These are phyloP conservation scores for Mesotaenium endlicherianum DNA, from an alignment of 139 green algal species.

Conservation along the genomic window DNA sequence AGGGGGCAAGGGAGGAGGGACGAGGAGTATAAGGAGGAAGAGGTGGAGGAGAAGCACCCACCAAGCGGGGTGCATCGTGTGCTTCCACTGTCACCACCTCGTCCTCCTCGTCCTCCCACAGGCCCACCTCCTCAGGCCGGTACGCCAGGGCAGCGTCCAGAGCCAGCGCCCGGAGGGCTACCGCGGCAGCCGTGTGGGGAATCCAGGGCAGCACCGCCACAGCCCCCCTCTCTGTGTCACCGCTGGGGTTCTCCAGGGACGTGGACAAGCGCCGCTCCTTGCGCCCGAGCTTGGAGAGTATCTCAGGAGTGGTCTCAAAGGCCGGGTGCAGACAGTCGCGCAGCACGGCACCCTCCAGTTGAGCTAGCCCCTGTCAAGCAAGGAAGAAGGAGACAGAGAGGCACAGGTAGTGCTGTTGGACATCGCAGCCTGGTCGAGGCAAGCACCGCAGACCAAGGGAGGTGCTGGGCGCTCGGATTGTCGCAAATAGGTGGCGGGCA, in stretches of 20 bases:
- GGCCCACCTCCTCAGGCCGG: background rate
- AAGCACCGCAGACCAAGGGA: too few relatives aligned
- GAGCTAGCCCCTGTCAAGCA: slow-evolving; percentile 58
- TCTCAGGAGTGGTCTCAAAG: slow-evolving; percentile 42
- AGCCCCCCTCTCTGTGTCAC: background rate
- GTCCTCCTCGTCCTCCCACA: background rate
- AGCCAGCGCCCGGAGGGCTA: slow-evolving; percentile 67
- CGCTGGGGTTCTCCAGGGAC: background rate
- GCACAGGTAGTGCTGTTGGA: background rate
- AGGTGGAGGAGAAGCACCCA: too few relatives aligned
- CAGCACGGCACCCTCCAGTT: slow-evolving; percentile 60
- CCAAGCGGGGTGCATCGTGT: too few relatives aligned
- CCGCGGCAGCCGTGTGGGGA: slow-evolving; percentile 64
- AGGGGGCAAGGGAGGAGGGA: too few relatives aligned
- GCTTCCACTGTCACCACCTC: background rate
- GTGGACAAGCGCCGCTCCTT: background rate
- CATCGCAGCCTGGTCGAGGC: too few relatives aligned
- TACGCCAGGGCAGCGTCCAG: slow-evolving; percentile 71
- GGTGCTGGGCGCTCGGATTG: too few relatives aligned
- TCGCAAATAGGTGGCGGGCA: too few relatives aligned
- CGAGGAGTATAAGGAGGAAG: too few relatives aligned
- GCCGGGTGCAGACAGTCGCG: slow-evolving; percentile 31
- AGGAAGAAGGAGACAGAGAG: too few relatives aligned
- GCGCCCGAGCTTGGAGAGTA: too few relatives aligned
- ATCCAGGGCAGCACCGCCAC: slow-evolving; percentile 72